phyloP scores from a whole-genome alignment of 208 protist species.

The Zelonia costaricensis region DNA sequence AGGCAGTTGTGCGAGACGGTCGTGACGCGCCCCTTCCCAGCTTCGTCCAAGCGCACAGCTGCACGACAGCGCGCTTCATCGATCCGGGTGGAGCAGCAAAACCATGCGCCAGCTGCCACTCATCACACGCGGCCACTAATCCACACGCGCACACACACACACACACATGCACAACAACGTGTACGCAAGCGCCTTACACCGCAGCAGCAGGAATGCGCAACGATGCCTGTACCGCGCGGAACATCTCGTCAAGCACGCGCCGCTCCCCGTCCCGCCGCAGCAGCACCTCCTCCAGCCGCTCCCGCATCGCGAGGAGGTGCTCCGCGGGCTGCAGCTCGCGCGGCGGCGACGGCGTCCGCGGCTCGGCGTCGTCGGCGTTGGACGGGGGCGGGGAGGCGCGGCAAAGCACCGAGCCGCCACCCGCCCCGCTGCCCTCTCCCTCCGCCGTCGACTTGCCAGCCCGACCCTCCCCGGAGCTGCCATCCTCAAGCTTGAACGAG shows the following conservation, averaged over 20 bases:
- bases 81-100: too few species aligned
- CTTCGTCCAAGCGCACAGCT: too few species aligned
- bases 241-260: slow-evolving; percentile 37
- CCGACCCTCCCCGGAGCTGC: too few species aligned
- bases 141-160: not conserved
- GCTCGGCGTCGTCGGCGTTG: not conserved
- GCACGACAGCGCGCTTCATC: too few species aligned
- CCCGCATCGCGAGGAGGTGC: slow-evolving; percentile 28
- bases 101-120: too few species aligned
- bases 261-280: slow-evolving; percentile 30
- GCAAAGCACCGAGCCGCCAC: not conserved
- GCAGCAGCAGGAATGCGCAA: not conserved
- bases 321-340: slow-evolving; percentile 9
- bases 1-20: too few species aligned
- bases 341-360: not conserved
- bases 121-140: too few species aligned
- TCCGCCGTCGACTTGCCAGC: not conserved
- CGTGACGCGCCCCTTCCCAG: too few species aligned
- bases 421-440: not conserved
- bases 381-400: not conserved
- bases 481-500: slow-evolving; percentile 34
- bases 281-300: slow-evolving; percentile 31
- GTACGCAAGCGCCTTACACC: too few species aligned
- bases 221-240: slow-evolving; percentile 12
- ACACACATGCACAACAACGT: not conserved